Conservation (phyloP, 768 basidiomycete genomes). For the Suillus subluteus region DNA sequence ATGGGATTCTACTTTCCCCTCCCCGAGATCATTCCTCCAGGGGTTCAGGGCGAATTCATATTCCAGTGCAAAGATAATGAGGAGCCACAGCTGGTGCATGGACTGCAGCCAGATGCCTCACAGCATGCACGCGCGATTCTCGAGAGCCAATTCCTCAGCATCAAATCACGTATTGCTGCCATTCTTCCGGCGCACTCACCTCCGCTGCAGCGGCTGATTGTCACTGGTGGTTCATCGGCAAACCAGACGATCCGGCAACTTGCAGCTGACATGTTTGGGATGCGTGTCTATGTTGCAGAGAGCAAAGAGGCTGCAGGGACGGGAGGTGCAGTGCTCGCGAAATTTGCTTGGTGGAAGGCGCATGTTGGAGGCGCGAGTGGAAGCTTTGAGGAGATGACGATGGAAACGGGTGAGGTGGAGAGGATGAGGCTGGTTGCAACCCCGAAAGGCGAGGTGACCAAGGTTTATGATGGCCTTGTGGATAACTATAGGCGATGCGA, state of each 20-base stretch:
- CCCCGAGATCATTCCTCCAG: slow-evolving; percentile 86
- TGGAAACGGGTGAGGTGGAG: slow-evolving; percentile 43
- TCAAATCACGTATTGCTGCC: slow-evolving; percentile 68
- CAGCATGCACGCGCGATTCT: slow-evolving; percentile 74
- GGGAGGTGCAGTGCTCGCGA: slow-evolving; percentile 73
- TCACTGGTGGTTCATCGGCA: slow-evolving; percentile 79
- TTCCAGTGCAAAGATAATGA: slow-evolving; percentile 44
- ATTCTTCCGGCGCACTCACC: slow-evolving; percentile 63
- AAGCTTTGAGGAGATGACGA: slow-evolving; percentile 68
- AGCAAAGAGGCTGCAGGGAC: slow-evolving; percentile 74
- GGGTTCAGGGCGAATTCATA: slow-evolving; percentile 71
- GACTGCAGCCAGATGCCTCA: slow-evolving; percentile 42
- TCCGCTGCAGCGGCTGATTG: slow-evolving; percentile 63
- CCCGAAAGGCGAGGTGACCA: slow-evolving; percentile 47
- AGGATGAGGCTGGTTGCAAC: slow-evolving; percentile 65
- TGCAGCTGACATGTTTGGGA: slow-evolving; percentile 77
- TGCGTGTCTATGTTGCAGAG: slow-evolving; percentile 70
- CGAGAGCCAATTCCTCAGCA: slow-evolving; percentile 85
- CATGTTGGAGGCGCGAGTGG: slow-evolving; percentile 41
- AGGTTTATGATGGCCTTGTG: slow-evolving; percentile 59
- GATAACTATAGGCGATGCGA: slow-evolving; percentile 60
- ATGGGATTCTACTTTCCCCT: slow-evolving; percentile 82
- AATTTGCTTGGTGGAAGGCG: slow-evolving; percentile 70
- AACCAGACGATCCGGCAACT: slow-evolving; percentile 76
- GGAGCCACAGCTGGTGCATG: slow-evolving; percentile 31